Base-by-base conservation (phyloP, 306 rosid species). In the Castanea mollissima region DNA sequence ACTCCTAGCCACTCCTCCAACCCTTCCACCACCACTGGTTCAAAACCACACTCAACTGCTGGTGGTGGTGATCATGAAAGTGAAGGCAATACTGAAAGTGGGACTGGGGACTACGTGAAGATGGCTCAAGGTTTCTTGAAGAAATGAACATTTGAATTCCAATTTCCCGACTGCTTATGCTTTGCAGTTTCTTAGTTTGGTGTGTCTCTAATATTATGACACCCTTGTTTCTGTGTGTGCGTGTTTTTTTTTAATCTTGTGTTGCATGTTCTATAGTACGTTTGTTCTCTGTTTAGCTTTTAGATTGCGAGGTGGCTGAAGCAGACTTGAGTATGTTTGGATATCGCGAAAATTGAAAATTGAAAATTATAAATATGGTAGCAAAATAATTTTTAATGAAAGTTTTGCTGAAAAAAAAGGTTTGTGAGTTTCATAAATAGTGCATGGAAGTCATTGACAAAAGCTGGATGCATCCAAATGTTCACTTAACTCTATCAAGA, bases 71-170 rank as follows among this genome's bases (percentile, higher is more conserved):
- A 18, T 44, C 11, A 0, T 44, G 49, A 44, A 44, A 10, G 13
- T 44, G 49, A 44, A 16, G 71, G 25, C 49, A 0, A 18, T 16
- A 16, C 71, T 32, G 71, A 46, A 65, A 32, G 71, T 32, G 71
- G 71, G 71, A 6, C 34, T 67, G 88, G 85, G 25, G 88, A 25
- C 20, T 74, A 74, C 56, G 4, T 78, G 3, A 81, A 74, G 85
- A 23, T 69, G 80, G 88, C 88, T 4, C 49, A 70, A 20, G 81
- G 88, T 49, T 85, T 74, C 88, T 6, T 81, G 71, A 76, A 80
- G 76, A 64, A 64, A 69, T 38, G 44, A 38, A 38, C 2, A 9
- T 5, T 19, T 67, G 52, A 67, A 46, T 46, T 11, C 15, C 15
- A 46, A 46, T 46, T 46, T 35, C n/a, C 72, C 72, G 4, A 1